Percentiles rank a stretch among this genome's conserved stretches.
Conservation (phyloP, 2,329 filamentous ascomycete genomes). For the Colletotrichum abscissum region DNA sequence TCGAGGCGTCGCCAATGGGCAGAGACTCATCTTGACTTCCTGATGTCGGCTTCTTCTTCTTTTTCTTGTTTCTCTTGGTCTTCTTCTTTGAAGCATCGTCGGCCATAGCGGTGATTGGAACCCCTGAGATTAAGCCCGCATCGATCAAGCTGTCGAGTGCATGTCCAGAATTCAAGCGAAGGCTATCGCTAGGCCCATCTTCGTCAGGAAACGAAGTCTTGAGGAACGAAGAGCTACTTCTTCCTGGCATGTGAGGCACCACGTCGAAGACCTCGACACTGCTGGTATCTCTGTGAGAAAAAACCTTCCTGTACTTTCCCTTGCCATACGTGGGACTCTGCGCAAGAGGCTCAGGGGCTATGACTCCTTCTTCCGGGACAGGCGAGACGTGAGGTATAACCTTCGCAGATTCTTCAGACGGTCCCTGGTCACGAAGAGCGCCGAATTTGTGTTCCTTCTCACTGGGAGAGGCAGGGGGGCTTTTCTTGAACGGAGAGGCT, state of each 20-base stretch:
- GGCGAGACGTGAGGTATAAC: not conserved
- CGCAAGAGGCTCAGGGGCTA: not conserved
- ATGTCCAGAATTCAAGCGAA: not conserved
- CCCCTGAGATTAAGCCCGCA: not conserved
- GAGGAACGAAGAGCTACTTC: not conserved
- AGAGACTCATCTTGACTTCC: not conserved
- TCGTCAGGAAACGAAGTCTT: not conserved
- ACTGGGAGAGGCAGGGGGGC: not conserved
- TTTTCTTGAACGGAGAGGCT: not conserved
- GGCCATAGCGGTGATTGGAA: too few relatives aligned
- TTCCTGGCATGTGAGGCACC: not conserved
- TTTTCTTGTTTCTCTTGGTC: constrained; percentile 42
- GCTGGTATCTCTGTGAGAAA: not conserved
- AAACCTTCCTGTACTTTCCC: constrained; percentile 14
- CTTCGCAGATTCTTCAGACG: not conserved
- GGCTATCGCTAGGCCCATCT: not conserved
- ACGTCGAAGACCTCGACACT: not conserved
- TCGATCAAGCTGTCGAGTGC: not conserved
- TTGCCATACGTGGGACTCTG: not conserved
- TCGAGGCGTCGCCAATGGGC: not conserved
- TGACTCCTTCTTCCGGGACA: not conserved
- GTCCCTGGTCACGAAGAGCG: not conserved
- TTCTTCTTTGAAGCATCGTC: constrained; percentile 8
- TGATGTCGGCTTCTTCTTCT: constrained; percentile 32
- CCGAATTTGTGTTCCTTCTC: not conserved